A percentile compares a stretch with the other conserved stretches of the same genome.
Conservation (phyloP, 2,329 filamentous ascomycete species). For the Nemania sp. region DNA sequence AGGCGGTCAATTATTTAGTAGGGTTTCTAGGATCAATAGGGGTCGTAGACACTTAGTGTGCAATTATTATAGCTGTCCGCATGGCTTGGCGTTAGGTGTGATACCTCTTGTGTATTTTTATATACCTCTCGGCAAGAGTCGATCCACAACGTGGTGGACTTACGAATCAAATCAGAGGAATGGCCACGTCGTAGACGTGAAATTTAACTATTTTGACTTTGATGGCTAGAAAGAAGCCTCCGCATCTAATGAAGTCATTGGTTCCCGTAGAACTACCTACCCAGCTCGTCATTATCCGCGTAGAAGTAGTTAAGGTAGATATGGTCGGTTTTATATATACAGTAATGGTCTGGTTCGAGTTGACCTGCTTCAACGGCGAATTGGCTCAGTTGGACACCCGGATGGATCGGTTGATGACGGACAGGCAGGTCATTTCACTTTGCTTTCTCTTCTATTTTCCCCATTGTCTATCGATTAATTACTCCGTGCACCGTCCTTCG, state of each 20-base stretch:
- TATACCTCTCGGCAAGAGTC: not conserved
- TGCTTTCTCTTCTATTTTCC: not conserved
- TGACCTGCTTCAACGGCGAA: not conserved
- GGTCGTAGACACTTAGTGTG: not conserved
- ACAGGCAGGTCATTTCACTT: not conserved
- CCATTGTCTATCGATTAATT: conserved; percentile 67
- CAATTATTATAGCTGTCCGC: not conserved
- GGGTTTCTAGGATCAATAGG: not conserved
- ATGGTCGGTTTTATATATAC: not conserved
- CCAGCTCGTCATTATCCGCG: not conserved
- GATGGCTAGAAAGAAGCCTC: not conserved
- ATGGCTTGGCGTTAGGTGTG: not conserved
- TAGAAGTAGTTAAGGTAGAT: not conserved
- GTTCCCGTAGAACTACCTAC: not conserved
- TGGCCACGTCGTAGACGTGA: not conserved
- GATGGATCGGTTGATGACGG: not conserved
- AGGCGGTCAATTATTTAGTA: conserved; percentile 24
- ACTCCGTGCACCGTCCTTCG: conserved; percentile 85
- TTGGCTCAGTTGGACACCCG: not conserved
- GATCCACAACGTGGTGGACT: no score
- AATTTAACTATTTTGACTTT: not conserved
- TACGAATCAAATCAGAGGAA: not conserved
- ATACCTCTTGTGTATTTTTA: not conserved
- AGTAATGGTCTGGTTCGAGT: not conserved
- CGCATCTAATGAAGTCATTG: not conserved